Conservation (phyloP, 768 basidiomycete species). For the Suillus americanus region DNA sequence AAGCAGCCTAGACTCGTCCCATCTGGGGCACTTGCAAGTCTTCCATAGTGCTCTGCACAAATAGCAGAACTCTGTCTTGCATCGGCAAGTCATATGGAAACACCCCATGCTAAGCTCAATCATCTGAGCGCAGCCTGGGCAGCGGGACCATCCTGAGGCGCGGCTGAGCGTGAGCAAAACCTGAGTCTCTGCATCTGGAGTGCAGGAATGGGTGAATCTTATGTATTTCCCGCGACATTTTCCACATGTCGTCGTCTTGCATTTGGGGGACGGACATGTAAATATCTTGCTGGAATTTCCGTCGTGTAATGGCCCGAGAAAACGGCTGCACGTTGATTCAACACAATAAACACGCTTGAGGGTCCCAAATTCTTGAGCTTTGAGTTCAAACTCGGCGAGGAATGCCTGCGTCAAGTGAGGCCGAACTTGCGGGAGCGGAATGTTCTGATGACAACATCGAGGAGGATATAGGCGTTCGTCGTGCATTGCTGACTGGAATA, state of each 20-base stretch:
- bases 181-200: conserved; percentile 23
- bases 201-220: conserved; percentile 26
- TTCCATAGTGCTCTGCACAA: conserved; percentile 62
- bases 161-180: conserved; percentile 28
- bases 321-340: conserved; percentile 33
- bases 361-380: conserved; percentile 30
- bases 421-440: conserved; percentile 26
- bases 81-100: conserved; percentile 42
- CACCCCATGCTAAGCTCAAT: conserved; percentile 39
- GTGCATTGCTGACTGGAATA: conserved; percentile 33
- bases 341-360: conserved; percentile 39
- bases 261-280: conserved; percentile 19
- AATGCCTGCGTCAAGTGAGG: conserved; percentile 24
- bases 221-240: conserved; percentile 25
- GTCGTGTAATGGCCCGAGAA: conserved; percentile 33
- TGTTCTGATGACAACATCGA: conserved; percentile 35
- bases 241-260: conserved; percentile 24
- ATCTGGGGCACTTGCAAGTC: conserved; percentile 59
- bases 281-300: conserved; percentile 24
- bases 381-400: conserved; percentile 23
- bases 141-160: conserved; percentile 35
- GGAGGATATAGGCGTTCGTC: conserved; percentile 44
- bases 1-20: conserved; percentile 51
- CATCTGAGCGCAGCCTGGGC: conserved; percentile 38
- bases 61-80: conserved; percentile 41